Base-by-base conservation (phyloP, 148 eudicot genomes). In the Hydrangea macrophylla region DNA sequence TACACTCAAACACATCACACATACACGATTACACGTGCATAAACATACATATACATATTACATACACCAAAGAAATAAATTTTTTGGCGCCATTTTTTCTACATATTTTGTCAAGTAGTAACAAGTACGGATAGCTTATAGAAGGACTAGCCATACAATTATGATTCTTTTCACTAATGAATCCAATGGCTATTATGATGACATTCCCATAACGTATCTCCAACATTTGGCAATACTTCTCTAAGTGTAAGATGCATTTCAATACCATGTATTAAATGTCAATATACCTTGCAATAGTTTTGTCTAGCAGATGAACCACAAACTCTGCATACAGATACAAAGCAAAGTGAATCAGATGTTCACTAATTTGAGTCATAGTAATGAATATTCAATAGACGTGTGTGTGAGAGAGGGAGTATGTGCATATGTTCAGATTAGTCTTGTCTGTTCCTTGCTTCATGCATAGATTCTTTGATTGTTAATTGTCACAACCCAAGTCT, bases 301-400 rank as follows among this genome's bases (percentile, higher is more conserved):
- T 85, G 80, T 85, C 89, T 42, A 85, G 77, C 50, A 78, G 31
- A 75, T 85, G 86, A 50, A 78, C 79, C 64, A 82, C 84, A 58
- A 80, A 80, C 71, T 78, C 89, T 85, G 86, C 84, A 67, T 27
- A 45, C 28, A 66, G 51, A 72, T 30, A 32, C n/a, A 58, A 73
- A 30, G 17, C 5, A 68, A 57, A 28, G 26, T 26, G 18, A 57
- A 39, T 42, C 53, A 48, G 53, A 48, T 48, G n/a, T 18, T 48
- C 53, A 48, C 53, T 48, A 48, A 48, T 22, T 48, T n/a, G 53
- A 15, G 53, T 48, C 53, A 48, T 17, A 7, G 23, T 18, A 48
- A 11, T n/a, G 23, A 18, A 48, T n/a, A n/a, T n/a, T n/a, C n/a
- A n/a, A 48, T n/a, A 5, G 53, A 48, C n/a, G 53, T 48, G 22